Base-by-base conservation (phyloP, 2,329 filamentous ascomycete species). In the Diaporthe amygdali region DNA sequence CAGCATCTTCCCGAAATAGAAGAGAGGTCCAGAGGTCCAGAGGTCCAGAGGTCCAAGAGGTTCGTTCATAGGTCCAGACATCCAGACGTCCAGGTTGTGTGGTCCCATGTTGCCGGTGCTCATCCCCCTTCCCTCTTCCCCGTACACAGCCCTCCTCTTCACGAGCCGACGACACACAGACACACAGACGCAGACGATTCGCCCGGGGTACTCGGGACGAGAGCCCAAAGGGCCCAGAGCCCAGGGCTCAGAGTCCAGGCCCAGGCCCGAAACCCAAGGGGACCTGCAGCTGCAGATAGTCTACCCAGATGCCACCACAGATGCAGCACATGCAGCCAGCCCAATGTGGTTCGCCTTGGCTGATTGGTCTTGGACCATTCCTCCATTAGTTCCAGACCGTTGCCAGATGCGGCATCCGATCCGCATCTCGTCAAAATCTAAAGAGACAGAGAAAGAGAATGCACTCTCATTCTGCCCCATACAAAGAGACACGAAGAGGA, bases 381-480 rank as follows among this genome's bases (percentile, higher is more conserved):
- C 59, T 63, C 41, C 59, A 34, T 47, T 63, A 63, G 59, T 63
- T 63, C 59, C 59, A 63, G 59, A 47, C 59, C 59, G 59, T 63
- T 63, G 47, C 59, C 59, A 63, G 41, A 63, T 63, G 59, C 59
- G 59, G 59, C 59, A 49, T 64, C 2, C 59, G 59, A 64, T 64
- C 44, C 44, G 59, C 44, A 64, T 64, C 30, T 64, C 44, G 59
- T 37, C 44, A 41, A 34, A 63, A 63, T 63, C 59, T 63, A 47
- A 63, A 47, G 47, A 34, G 59, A 34, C 41, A 63, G 27, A n/a
- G 27, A 20, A 63, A 41, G n/a, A 25, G 20, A 8, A 14, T 32
- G 10, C 41, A n/a, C n/a, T n/a, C n/a, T n/a, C n/a, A n/a, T n/a
- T 63, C 59, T 63, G 27, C 27, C 15, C 27, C 59, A 25, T 46